Conservation (phyloP, 768 basidiomycete species). For the Pleurotus tuoliensis region DNA sequence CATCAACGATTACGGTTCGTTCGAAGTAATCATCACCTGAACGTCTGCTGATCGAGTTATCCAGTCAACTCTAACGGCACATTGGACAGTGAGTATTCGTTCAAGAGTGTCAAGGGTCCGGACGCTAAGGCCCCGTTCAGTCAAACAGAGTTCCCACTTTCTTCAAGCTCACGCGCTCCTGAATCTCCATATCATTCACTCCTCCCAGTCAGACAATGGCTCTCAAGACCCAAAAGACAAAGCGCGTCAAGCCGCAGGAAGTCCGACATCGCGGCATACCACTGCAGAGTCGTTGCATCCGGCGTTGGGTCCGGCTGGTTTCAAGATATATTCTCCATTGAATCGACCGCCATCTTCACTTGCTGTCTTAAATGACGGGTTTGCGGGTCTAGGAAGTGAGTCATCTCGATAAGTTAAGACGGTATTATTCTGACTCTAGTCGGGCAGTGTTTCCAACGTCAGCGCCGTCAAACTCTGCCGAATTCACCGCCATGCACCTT, state of each 20-base stretch:
- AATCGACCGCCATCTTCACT: slow-evolving; percentile 19
- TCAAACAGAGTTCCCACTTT: slow-evolving; percentile 78
- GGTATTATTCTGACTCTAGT: neutral
- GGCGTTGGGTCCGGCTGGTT: slow-evolving; percentile 56
- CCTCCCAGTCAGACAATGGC: slow-evolving; percentile 47
- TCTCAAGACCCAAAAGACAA: slow-evolving; percentile 28
- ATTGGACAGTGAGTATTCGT: slow-evolving; percentile 52
- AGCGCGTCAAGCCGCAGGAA: slow-evolving; percentile 24
- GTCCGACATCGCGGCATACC: slow-evolving; percentile 22
- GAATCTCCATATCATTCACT: slow-evolving; percentile 85
- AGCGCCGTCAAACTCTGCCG: slow-evolving; percentile 50
- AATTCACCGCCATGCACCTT: slow-evolving; percentile 77
- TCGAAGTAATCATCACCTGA: neutral
- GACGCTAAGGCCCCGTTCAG: slow-evolving; percentile 29
- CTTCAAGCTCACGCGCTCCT: slow-evolving; percentile 81
- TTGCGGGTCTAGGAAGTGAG: slow-evolving; percentile 3
- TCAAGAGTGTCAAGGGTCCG: neutral
- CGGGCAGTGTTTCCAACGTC: slow-evolving; percentile 26
- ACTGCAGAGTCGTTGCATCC: slow-evolving; percentile 52
- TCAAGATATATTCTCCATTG: slow-evolving; percentile 54
- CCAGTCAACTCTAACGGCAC: slow-evolving; percentile 73
- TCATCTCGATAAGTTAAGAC: neutral
- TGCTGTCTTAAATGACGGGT: neutral
- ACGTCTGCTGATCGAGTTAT: neutral
- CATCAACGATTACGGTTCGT: slow-evolving; percentile 65